Base-by-base conservation (phyloP, 192 early-diverging fungal species). In the Anaeromyces robustus region DNA sequence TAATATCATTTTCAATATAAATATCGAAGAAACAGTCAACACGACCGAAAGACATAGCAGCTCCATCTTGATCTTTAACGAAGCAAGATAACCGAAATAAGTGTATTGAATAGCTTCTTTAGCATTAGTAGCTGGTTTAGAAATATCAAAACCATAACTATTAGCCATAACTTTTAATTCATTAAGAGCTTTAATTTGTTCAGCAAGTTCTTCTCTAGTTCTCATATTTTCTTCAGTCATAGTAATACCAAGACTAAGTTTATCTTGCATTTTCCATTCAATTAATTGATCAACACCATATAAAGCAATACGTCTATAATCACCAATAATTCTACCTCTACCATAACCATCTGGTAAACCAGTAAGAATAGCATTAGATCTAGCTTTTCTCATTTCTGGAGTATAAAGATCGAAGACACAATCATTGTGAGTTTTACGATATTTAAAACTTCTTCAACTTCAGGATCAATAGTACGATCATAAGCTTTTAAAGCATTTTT, bases 371-470 rank as follows among this genome's bases (percentile, higher is more conserved):
- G 81, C 81, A 82, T 82, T 82, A 29, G 78, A 80, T 78, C 81
- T 82, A 29, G 81, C 81, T 19, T 31, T 43, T 31, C 81, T 32
- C 81, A 82, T 82, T 34, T 82, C 81, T 34, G 80, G 29, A 28
- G 81, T 82, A 29, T 82, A 82, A 12, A 82, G 5, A 77, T 82
- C 81, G 31, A 82, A 82, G 29, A 82, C 81, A 30, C 37, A 80
- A 19, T 82, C 81, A 59, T 82, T 82, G 82, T 82, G 81, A 29
- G 81, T 82, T 28, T 82, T 82, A 28, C 81, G 81, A 82, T 82
- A 37, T 19, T 82, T 83, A 14, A 39, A n/a, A 82, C 79, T 81
- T 81, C 80, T 29, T 82, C n/a, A 29, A 82, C 81, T 14, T 9
- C 6, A 12, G 81, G 81, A 78, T 82, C 81, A 32, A 78, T 81